Evolutionary conservation across 306 rosid species (phyloP).

Genomic region (Canavalia ensiformis): DNA sequence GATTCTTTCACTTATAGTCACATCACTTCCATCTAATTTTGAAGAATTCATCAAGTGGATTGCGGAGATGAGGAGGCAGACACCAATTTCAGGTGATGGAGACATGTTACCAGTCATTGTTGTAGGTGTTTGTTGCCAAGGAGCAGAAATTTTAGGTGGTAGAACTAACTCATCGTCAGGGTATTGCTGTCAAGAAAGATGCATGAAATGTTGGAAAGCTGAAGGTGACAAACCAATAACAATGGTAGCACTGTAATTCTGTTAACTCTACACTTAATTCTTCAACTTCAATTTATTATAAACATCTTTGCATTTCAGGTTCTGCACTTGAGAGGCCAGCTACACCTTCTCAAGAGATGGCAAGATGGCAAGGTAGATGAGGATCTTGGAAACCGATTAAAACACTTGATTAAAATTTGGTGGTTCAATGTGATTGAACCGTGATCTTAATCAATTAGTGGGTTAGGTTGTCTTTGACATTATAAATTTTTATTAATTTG

Average conservation of each 20-base stretch:
- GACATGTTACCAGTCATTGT: conserved; percentile 73
- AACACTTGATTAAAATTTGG: too few relatives aligned
- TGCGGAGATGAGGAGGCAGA: conserved; percentile 84
- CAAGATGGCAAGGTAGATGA: conserved; percentile 80
- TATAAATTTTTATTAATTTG: too few relatives aligned
- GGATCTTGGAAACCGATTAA: conserved; percentile 55
- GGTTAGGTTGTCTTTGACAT: too few relatives aligned
- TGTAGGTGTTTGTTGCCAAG: conserved; percentile 89
- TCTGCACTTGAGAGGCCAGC: conserved; percentile 82
- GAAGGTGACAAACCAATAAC: conserved; percentile 73
- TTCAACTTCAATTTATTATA: conserved; percentile 20
- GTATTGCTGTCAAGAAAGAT: conserved; percentile 77
- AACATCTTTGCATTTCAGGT: conserved; percentile 62
- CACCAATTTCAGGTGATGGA: conserved; percentile 42
- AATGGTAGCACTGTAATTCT: conserved; percentile 55
- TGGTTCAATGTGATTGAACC: too few relatives aligned
- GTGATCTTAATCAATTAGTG: too few relatives aligned
- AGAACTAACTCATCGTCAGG: conserved; percentile 52
- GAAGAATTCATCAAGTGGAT: conserved; percentile 92
- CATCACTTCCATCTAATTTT: conserved; percentile 83
- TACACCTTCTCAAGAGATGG: conserved; percentile 83
- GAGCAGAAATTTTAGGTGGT: conserved; percentile 83
- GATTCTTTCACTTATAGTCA: conserved; percentile 67
- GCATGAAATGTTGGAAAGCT: conserved; percentile 69
- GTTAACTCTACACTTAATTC: neutral